Evolutionary conservation across 2,329 filamentous ascomycete genomes (phyloP), one percentile per base, ranked within the genome.

Genomic region (Trichocomaceae sp.): DNA sequence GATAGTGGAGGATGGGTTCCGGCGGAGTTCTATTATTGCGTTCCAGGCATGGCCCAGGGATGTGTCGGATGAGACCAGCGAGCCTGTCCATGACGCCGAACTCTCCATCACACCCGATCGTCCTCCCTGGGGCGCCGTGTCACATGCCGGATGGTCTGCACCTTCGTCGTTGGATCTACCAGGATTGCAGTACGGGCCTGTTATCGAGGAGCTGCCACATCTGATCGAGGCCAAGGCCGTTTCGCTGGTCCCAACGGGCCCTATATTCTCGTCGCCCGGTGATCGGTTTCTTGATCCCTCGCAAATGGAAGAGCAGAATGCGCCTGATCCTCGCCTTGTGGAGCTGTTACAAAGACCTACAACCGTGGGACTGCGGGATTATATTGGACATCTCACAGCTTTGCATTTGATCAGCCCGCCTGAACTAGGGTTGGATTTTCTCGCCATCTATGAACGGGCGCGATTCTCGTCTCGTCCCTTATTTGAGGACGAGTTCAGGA

Each of bases 211-310:
- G 70, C 78, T 99, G 22, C 89, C 91, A 1, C 86, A 95, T 66
- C 79, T 97, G 26, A 88, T 97, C 59, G 92, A 97, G 74, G 92
- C 89, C 9, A 92, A 92, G 69, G 92, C 90, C 1, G 83, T 96
- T n/a, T 90, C 88, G 0, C 80, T 96, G 37, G 89, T 87, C 0
- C 89, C 85, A 29, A 75, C 77, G 0, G 77, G 80, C 60, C 76
- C 79, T 3, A 69, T 72, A 2, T 63, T 66, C 9, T 60, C 62
- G n/a, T 44, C 77, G 73, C 59, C 74, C 69, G 35, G 69, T 39
- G 35, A 69, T 45, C 44, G 33, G 17, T 53, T 52, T 47, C 47
- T 48, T 64, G 33, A 75, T 73, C 17, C 63, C 64, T 68, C 67
- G 58, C 62, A 58, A 12, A 55, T 74, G 72, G 15, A 65, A 57